phyloP scores from a whole-genome alignment of 2,329 filamentous ascomycete genomes.

The Lasiodiplodia theobromae region DNA sequence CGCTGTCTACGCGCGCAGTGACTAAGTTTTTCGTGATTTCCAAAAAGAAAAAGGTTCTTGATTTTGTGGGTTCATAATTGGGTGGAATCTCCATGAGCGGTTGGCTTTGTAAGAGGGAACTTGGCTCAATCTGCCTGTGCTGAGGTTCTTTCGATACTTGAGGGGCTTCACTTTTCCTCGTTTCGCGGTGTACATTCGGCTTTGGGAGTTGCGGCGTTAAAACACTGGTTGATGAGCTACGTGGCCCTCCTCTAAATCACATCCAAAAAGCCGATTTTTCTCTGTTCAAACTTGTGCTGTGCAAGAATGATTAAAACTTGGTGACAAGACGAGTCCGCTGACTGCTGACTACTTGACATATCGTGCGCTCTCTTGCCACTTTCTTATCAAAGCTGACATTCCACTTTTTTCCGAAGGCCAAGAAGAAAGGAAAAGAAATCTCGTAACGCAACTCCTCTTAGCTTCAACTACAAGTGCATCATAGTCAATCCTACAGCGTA shows the following conservation, averaged over 20 bases:
- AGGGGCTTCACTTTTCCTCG: slow-evolving; percentile 22
- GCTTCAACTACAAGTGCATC: no score
- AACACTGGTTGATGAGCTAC: slow-evolving; percentile 29
- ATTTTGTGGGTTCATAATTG: slow-evolving; percentile 25
- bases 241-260: slow-evolving; percentile 25
- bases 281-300: not conserved
- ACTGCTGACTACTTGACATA: not conserved
- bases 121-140: slow-evolving; percentile 5
- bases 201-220: slow-evolving; percentile 31
- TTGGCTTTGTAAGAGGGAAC: slow-evolving; percentile 25
- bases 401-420: no score
- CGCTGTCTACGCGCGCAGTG: slow-evolving; percentile 63
- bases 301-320: not conserved
- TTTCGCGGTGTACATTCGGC: slow-evolving; percentile 30
- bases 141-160: slow-evolving; percentile 16
- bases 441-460: no score
- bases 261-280: slow-evolving; percentile 26
- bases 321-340: not conserved
- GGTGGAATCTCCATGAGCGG: slow-evolving; percentile 22
- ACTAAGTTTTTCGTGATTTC: slow-evolving; percentile 20
- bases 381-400: no score
- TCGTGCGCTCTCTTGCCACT: not conserved
- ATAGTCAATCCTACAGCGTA: no score
- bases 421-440: no score
- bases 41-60: slow-evolving; percentile 12